Evolutionary conservation across 1,284 basidiomycete genomes (phyloP).

Genomic region (Pseudozyma sp.): DNA sequence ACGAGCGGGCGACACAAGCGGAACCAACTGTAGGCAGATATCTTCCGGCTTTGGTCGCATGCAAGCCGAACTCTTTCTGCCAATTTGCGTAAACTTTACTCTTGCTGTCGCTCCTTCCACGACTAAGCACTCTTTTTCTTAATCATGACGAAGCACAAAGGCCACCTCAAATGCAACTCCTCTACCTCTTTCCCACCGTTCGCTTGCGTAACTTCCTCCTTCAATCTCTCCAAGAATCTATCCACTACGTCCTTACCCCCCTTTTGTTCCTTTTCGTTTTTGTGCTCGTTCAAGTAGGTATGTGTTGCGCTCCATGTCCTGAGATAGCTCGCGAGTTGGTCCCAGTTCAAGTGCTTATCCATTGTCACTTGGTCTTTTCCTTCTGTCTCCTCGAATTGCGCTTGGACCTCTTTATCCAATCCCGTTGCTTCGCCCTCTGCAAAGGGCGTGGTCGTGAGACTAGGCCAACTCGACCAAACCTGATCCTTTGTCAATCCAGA

Average conservation of each 20-base stretch:
- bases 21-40: too few relatives aligned
- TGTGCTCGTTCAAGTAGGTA: constrained; percentile 77
- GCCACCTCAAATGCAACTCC: constrained; percentile 42
- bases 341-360: constrained; percentile 76
- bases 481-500: constrained; percentile 15
- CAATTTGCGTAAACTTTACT: too few relatives aligned
- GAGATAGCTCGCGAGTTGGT: constrained; percentile 77
- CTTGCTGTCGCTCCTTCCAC: neutral
- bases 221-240: constrained; percentile 28
- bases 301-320: constrained; percentile 80
- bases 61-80: too few relatives aligned
- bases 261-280: constrained; percentile 72
- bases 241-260: constrained; percentile 45
- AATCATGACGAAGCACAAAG: constrained; percentile 50
- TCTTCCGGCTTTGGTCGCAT: too few relatives aligned
- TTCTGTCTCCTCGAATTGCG: constrained; percentile 11
- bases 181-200: constrained; percentile 33
- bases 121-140: constrained; percentile 34
- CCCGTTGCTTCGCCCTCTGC: neutral
- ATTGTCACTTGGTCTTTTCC: constrained; percentile 64
- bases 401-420: neutral
- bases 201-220: constrained; percentile 9
- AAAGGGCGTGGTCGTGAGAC: constrained; percentile 11
- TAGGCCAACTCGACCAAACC: constrained; percentile 35
- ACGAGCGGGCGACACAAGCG: too few relatives aligned